These are phyloP conservation scores for Zoysia matrella DNA, from an alignment of 202 grass and related monocot genomes.

Conservation along the genomic window DNA sequence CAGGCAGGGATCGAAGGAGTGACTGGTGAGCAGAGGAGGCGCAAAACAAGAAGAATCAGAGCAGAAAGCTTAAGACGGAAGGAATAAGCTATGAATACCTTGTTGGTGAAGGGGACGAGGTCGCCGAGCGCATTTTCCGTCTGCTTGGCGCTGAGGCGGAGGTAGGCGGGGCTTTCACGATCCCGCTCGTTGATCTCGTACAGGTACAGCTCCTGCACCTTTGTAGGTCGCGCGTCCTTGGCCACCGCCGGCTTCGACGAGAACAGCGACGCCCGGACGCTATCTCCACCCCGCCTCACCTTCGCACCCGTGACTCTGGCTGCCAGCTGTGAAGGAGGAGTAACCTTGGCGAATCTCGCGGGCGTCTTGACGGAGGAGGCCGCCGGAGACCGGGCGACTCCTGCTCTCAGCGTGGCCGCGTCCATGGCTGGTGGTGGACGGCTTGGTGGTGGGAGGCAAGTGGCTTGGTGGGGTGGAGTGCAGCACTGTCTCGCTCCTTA, in stretches of 20 bases:
- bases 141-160: conserved; percentile 76
- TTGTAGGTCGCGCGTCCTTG: conserved; percentile 51
- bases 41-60: too few relatives aligned
- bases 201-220: conserved; percentile 77
- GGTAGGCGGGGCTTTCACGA: conserved; percentile 72
- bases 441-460: too few relatives aligned
- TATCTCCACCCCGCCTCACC: not conserved
- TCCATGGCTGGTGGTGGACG: too few relatives aligned
- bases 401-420: too few relatives aligned
- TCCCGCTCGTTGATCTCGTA: conserved; percentile 92
- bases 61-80: not conserved
- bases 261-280: conserved; percentile 59
- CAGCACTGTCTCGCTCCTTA: too few relatives aligned
- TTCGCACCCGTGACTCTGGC: too few relatives aligned
- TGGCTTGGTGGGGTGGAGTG: too few relatives aligned
- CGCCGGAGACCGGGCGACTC: too few relatives aligned
- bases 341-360: too few relatives aligned
- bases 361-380: too few relatives aligned
- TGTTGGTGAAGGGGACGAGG: conserved; percentile 95
- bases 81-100: conserved; percentile 30
- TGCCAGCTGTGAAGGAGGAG: too few relatives aligned
- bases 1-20: not conserved
- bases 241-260: conserved; percentile 50
- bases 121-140: conserved; percentile 72
- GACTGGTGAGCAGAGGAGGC: not conserved